phyloP scores from a whole-genome alignment of 2,329 filamentous ascomycete genomes.

The Cercospora brassicicola region DNA sequence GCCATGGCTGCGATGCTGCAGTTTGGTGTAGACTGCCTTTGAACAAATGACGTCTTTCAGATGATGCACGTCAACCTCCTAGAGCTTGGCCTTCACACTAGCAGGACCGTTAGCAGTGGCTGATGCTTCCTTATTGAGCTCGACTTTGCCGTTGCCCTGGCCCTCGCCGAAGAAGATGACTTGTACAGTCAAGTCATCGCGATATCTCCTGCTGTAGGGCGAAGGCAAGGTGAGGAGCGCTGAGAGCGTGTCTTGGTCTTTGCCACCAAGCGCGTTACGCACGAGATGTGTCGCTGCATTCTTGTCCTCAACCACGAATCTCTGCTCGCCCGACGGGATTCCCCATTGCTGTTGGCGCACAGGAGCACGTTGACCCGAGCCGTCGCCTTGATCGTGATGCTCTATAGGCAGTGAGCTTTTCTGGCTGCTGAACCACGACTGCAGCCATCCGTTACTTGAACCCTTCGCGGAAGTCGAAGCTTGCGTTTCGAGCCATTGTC shows the following conservation, averaged over 20 bases:
- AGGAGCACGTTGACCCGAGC: slow-evolving; percentile 75
- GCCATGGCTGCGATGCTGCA: background rate
- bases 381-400: slow-evolving; percentile 51
- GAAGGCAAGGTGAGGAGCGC: slow-evolving; percentile 87
- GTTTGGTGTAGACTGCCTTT: background rate
- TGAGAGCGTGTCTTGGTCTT: slow-evolving; percentile 89
- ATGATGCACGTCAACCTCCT: background rate
- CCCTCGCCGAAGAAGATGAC: slow-evolving; percentile 97
- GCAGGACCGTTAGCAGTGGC: slow-evolving; percentile 47
- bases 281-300: slow-evolving; percentile 96
- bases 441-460: slow-evolving; percentile 61
- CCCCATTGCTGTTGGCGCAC: slow-evolving; percentile 92
- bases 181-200: slow-evolving; percentile 94
- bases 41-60: background rate
- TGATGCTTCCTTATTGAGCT: slow-evolving; percentile 83
- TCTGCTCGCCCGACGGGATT: slow-evolving; percentile 68
- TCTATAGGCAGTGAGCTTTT: slow-evolving; percentile 70
- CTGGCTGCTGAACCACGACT: slow-evolving; percentile 64
- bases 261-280: slow-evolving; percentile 89
- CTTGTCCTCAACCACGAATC: slow-evolving; percentile 93
- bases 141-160: slow-evolving; percentile 71
- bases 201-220: slow-evolving; percentile 86
- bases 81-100: slow-evolving; percentile 33
- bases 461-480: slow-evolving; percentile 38
- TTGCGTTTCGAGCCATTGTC: slow-evolving; percentile 91